Conservation (phyloP, 495 filamentous ascomycete genomes). For the Aspergillus nidulans region DNA sequence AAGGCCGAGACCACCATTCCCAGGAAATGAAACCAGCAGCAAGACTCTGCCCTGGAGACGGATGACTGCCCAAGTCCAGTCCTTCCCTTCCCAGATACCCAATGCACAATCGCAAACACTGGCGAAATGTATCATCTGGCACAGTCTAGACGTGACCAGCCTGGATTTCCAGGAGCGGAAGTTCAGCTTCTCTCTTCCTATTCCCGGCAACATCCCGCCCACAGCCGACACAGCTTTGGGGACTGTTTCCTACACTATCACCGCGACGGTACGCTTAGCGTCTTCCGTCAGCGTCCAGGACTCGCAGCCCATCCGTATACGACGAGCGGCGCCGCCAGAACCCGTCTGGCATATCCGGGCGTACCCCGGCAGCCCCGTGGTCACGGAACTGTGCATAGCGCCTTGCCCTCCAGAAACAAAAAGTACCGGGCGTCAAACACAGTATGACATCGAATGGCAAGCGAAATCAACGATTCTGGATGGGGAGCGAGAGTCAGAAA, state of each 20-base stretch:
- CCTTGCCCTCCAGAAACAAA: not conserved
- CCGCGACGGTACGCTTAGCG: not conserved
- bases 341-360: not conserved
- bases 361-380: not conserved
- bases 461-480: slow-evolving; percentile 2
- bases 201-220: not conserved
- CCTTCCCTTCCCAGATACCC: not conserved
- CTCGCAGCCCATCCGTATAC: not conserved
- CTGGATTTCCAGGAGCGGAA: not conserved
- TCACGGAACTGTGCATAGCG: not conserved
- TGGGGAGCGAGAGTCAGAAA: slow-evolving; percentile 5
- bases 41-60: not conserved
- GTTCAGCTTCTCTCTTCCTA: not conserved
- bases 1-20: not conserved
- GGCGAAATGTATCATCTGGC: not conserved
- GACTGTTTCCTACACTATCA: not conserved
- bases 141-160: not conserved
- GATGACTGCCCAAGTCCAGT: not conserved
- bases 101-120: not conserved
- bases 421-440: no score
- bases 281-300: not conserved
- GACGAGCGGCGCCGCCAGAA: not conserved
- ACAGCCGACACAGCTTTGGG: not conserved
- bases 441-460: not conserved
- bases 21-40: not conserved